phyloP scores from a whole-genome alignment of 495 filamentous ascomycete species.

The Aspergillus sclerotioniger region DNA sequence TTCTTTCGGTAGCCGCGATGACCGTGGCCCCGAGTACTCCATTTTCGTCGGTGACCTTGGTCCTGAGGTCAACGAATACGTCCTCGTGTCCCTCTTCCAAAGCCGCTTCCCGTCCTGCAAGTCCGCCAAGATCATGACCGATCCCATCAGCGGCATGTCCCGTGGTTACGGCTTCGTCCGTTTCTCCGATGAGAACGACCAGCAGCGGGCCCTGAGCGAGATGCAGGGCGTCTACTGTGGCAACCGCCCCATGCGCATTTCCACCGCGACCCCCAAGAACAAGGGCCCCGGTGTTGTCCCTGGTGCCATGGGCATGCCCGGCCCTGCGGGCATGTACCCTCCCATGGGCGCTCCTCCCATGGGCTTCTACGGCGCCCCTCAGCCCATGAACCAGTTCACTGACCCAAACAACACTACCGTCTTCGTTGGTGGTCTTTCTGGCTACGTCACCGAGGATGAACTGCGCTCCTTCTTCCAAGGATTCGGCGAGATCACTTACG shows the following conservation, averaged over 20 bases:
- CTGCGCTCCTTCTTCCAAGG: slow-evolving; percentile 99
- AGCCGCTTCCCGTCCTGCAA: slow-evolving; percentile 95
- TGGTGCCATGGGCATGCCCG: slow-evolving; percentile 56
- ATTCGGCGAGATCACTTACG: slow-evolving; percentile 99
- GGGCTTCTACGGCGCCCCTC: slow-evolving; percentile 77
- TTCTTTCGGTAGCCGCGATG: slow-evolving; percentile 64
- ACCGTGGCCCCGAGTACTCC: slow-evolving; percentile 91
- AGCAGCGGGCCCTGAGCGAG: slow-evolving; percentile 90
- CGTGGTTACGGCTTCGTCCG: slow-evolving; percentile 98
- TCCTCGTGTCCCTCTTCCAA: slow-evolving; percentile 95
- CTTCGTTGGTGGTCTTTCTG: slow-evolving; percentile 95
- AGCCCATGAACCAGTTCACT: slow-evolving; percentile 99
- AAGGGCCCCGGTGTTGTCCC: slow-evolving; percentile 64
- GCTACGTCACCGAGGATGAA: slow-evolving; percentile 99
- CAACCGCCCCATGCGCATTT: slow-evolving; percentile 98
- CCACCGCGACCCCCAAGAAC: slow-evolving; percentile 97
- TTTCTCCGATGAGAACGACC: slow-evolving; percentile 90
- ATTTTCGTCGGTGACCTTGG: slow-evolving; percentile 99
- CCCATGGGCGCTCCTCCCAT: slow-evolving; percentile 79
- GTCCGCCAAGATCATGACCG: slow-evolving; percentile 99
- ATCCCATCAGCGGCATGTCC: slow-evolving; percentile 96
- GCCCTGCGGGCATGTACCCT: slow-evolving; percentile 48
- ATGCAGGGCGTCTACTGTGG: slow-evolving; percentile 99
- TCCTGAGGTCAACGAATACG: slow-evolving; percentile 98
- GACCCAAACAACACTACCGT: slow-evolving; percentile 99